Percentiles rank a stretch among this genome's conserved stretches.
Conservation (phyloP, 768 basidiomycete genomes). For the Termitomyces sp. region DNA sequence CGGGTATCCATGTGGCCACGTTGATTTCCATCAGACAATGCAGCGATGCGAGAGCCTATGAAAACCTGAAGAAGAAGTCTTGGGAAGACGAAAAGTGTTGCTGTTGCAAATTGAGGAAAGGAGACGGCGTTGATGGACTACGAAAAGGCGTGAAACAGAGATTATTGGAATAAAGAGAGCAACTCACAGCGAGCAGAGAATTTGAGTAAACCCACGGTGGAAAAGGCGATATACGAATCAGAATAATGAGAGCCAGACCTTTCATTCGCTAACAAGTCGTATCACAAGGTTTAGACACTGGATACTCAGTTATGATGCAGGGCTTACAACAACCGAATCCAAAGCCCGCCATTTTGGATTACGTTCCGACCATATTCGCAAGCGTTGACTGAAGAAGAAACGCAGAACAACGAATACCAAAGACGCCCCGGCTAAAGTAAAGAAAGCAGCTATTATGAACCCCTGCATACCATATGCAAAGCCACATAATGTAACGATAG, state of each 20-base stretch:
- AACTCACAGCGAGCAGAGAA: slow-evolving; percentile 65
- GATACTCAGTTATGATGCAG: neutral
- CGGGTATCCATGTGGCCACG: slow-evolving; percentile 72
- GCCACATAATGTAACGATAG: slow-evolving; percentile 62
- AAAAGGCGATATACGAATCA: slow-evolving; percentile 77
- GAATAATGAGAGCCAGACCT: slow-evolving; percentile 75
- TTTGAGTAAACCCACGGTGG: slow-evolving; percentile 90
- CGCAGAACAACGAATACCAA: slow-evolving; percentile 58
- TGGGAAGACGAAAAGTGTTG: slow-evolving; percentile 67
- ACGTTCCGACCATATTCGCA: slow-evolving; percentile 53
- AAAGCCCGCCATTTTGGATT: slow-evolving; percentile 76
- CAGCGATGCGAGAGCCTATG: slow-evolving; percentile 70
- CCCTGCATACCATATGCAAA: slow-evolving; percentile 83
- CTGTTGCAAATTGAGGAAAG: slow-evolving; percentile 69
- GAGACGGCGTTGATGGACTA: slow-evolving; percentile 72
- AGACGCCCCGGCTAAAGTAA: slow-evolving; percentile 59
- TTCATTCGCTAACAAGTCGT: slow-evolving; percentile 46
- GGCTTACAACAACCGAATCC: slow-evolving; percentile 66
- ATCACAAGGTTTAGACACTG: slow-evolving; percentile 4
- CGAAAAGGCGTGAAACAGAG: neutral
- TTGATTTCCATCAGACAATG: slow-evolving; percentile 70
- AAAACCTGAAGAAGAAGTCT: slow-evolving; percentile 71
- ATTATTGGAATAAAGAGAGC: neutral
- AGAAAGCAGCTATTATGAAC: slow-evolving; percentile 56
- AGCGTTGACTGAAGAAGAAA: slow-evolving; percentile 44